These are phyloP conservation scores for Diaporthe helianthi DNA, from an alignment of 2,329 filamentous ascomycete genomes.

Conservation along the genomic window DNA sequence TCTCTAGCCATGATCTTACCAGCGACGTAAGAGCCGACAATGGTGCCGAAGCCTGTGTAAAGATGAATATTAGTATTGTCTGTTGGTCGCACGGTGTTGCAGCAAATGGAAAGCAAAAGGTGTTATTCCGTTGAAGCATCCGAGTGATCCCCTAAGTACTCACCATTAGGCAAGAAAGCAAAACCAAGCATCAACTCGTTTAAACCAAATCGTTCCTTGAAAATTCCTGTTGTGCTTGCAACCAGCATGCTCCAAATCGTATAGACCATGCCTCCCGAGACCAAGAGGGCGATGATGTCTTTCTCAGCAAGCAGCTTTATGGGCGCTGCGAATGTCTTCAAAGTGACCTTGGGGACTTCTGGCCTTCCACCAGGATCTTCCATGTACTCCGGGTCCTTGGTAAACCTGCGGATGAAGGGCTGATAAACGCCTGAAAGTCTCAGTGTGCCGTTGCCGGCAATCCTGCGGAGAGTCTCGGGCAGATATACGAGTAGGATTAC, in stretches of 20 bases:
- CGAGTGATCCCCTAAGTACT: not conserved
- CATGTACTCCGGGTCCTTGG: conserved; percentile 32
- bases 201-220: conserved; percentile 48
- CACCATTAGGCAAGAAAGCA: conserved; percentile 41
- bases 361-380: not conserved
- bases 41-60: conserved; percentile 44
- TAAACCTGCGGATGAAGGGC: conserved; percentile 46
- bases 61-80: not conserved
- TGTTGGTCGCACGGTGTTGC: too few relatives aligned
- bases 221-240: conserved; percentile 49
- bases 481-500: conserved; percentile 49
- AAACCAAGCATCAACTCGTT: conserved; percentile 36
- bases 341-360: conserved; percentile 40
- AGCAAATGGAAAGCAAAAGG: too few relatives aligned
- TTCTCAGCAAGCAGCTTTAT: conserved; percentile 52
- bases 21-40: conserved; percentile 49
- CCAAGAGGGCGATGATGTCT: conserved; percentile 51
- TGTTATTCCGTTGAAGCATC: too few relatives aligned
- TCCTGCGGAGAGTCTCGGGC: conserved; percentile 48
- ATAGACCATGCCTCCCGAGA: conserved; percentile 53
- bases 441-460: conserved; percentile 49
- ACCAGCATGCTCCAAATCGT: conserved; percentile 58
- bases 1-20: conserved; percentile 52
- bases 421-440: conserved; percentile 48
- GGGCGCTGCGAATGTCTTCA: conserved; percentile 46